Evolutionary conservation across 2,329 filamentous ascomycete species (phyloP).

Genomic region (Cryphonectria naterciae): DNA sequence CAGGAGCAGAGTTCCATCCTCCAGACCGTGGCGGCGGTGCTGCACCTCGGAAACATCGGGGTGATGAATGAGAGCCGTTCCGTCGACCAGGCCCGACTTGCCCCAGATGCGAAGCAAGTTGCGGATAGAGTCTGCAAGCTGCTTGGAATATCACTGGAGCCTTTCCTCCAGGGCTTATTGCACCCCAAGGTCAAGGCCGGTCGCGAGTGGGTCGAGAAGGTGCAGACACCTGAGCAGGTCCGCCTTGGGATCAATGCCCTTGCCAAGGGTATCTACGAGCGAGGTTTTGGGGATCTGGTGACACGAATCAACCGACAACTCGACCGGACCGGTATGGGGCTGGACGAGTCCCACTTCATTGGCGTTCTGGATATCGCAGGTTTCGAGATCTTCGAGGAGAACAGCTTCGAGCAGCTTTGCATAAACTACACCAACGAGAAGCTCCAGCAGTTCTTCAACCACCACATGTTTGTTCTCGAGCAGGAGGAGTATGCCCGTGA

Average conservation of each 20-base stretch:
- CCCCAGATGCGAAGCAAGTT: constrained; percentile 73
- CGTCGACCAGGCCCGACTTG: constrained; percentile 85
- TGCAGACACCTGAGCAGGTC: constrained; percentile 96
- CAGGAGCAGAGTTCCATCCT: constrained; percentile 83
- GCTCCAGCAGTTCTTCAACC: constrained; percentile 98
- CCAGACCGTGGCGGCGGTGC: constrained; percentile 83
- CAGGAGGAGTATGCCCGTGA: constrained; percentile 98
- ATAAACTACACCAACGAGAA: constrained; percentile 99
- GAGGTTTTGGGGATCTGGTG: constrained; percentile 91
- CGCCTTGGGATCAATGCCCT: constrained; percentile 87
- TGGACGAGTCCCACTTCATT: constrained; percentile 93
- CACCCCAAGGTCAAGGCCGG: constrained; percentile 95
- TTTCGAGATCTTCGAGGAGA: constrained; percentile 97
- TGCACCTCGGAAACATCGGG: constrained; percentile 90
- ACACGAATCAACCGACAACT: constrained; percentile 89
- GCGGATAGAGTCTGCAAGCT: constrained; percentile 81
- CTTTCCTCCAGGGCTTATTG: constrained; percentile 84
- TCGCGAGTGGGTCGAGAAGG: constrained; percentile 97
- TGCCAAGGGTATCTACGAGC: constrained; percentile 96
- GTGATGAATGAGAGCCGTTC: constrained; percentile 90
- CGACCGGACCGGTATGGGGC: constrained; percentile 79
- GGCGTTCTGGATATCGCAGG: constrained; percentile 98
- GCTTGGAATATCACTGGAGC: constrained; percentile 80
- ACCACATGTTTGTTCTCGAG: constrained; percentile 99
- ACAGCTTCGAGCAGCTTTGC: constrained; percentile 98